Conservation (phyloP, 2,329 filamentous ascomycete genomes). For the Dryadomyces sulphureus region DNA sequence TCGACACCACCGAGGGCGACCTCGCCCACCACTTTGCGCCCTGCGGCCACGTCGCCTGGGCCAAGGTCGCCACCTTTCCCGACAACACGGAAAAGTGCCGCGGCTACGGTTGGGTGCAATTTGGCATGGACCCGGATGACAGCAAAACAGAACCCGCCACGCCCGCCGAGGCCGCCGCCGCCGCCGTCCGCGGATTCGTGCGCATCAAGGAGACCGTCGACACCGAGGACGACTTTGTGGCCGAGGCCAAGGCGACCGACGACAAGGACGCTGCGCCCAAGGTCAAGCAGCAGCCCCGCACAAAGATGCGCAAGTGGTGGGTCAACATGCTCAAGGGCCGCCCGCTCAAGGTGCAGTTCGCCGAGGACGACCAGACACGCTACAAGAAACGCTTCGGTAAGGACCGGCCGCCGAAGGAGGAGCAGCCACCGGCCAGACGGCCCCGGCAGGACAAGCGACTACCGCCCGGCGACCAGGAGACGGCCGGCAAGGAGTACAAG, state of each 20-base stretch:
- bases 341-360: conserved; percentile 75
- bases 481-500: conserved; percentile 17
- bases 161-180: conserved; percentile 37
- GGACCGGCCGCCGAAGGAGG: conserved; percentile 33
- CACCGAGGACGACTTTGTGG: conserved; percentile 46
- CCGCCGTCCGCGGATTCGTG: conserved; percentile 69
- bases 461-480: conserved; percentile 3
- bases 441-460: conserved; percentile 19
- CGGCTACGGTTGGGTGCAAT: conserved; percentile 91
- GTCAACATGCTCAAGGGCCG: conserved; percentile 73
- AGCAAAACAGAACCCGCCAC: not conserved
- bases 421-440: conserved; percentile 8
- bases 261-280: conserved; percentile 18
- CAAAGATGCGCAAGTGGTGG: conserved; percentile 59
- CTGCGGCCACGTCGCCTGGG: conserved; percentile 69
- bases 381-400: conserved; percentile 94
- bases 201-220: conserved; percentile 52
- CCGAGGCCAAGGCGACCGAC: conserved; percentile 25
- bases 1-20: conserved; percentile 68
- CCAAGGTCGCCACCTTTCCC: conserved; percentile 88
- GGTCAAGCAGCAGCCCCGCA: conserved; percentile 28
- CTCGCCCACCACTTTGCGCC: conserved; percentile 67
- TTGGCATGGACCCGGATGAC: conserved; percentile 33
- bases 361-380: conserved; percentile 74
- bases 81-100: conserved; percentile 89